These are phyloP conservation scores for Basidiobolus meristosporus DNA, from an alignment of 371 early-diverging fungal species.

Conservation along the genomic window DNA sequence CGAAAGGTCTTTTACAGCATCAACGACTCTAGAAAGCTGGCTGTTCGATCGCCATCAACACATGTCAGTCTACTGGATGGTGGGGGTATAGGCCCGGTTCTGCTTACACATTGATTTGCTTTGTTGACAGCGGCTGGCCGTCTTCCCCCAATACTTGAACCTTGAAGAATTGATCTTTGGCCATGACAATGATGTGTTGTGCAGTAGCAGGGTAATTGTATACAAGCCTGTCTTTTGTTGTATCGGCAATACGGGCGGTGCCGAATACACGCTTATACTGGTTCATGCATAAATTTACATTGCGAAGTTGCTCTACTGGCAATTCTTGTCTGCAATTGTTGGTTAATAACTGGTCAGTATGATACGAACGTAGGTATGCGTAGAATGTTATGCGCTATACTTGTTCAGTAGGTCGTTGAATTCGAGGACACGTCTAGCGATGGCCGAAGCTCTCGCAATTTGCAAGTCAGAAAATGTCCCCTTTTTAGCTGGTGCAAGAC, in stretches of 20 bases:
- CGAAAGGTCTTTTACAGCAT: slow-evolving; percentile 20
- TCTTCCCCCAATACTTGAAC: slow-evolving; percentile 49
- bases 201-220: slow-evolving; percentile 47
- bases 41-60: slow-evolving; percentile 11
- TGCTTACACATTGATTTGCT: too few relatives aligned
- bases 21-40: slow-evolving; percentile 34
- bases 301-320: slow-evolving; percentile 45
- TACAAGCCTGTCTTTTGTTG: slow-evolving; percentile 42
- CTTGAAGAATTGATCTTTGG: slow-evolving; percentile 60
- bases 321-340: slow-evolving; percentile 24
- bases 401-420: slow-evolving; percentile 55
- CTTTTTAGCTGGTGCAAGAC: slow-evolving; percentile 15
- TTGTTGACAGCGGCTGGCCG: slow-evolving; percentile 41
- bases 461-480: slow-evolving; percentile 53
- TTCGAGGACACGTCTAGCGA: slow-evolving; percentile 40
- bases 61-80: too few relatives aligned
- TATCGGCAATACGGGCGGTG: slow-evolving; percentile 50
- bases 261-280: slow-evolving; percentile 75
- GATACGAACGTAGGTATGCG: too few relatives aligned
- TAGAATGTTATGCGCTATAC: too few relatives aligned
- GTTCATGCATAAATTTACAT: slow-evolving; percentile 73
- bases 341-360: too few relatives aligned
- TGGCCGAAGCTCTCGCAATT: slow-evolving; percentile 51
- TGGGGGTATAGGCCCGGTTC: too few relatives aligned
- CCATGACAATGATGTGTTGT: slow-evolving; percentile 63